A percentile compares a stretch with the other conserved stretches of the same genome.
Evolutionary conservation across 306 rosid species (phyloP).

Genomic region (Datisca glomerata): DNA sequence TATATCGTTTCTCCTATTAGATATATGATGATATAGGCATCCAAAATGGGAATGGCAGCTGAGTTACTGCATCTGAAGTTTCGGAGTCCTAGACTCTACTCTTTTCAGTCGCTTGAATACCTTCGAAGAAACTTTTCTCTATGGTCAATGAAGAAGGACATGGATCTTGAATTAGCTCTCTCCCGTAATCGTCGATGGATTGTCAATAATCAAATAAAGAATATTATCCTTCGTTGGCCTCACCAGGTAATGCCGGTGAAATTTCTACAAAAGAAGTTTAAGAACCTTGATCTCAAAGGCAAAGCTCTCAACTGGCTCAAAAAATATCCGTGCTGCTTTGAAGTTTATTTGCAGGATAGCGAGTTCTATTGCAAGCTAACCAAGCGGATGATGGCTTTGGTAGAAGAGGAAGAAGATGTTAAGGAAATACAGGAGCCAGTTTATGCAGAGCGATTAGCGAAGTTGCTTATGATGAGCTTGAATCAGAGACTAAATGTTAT

Average conservation of each 20-base stretch:
- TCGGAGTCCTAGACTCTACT: slow-evolving; percentile 1
- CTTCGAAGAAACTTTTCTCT: slow-evolving; percentile 33
- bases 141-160: slow-evolving; percentile 90
- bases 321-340: slow-evolving; percentile 75
- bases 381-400: slow-evolving; percentile 56
- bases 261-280: slow-evolving; percentile 70
- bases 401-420: slow-evolving; percentile 53
- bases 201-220: slow-evolving; percentile 75
- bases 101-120: slow-evolving; percentile 3
- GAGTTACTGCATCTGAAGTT: not conserved
- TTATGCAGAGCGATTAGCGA: slow-evolving; percentile 36
- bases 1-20: not conserved
- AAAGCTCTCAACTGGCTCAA: slow-evolving; percentile 74
- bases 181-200: slow-evolving; percentile 78
- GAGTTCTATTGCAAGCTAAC: slow-evolving; percentile 40
- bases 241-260: slow-evolving; percentile 38
- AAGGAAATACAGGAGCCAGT: slow-evolving; percentile 45
- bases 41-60: not conserved
- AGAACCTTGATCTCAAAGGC: slow-evolving; percentile 80
- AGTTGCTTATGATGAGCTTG: slow-evolving; percentile 56
- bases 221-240: slow-evolving; percentile 63
- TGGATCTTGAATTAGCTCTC: slow-evolving; percentile 61
- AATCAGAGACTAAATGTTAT: slow-evolving; percentile 44
- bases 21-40: not conserved
- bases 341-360: slow-evolving; percentile 28